Conservation (phyloP, 2,329 filamentous ascomycete genomes). For the Berkeleyomyces rouxiae region DNA sequence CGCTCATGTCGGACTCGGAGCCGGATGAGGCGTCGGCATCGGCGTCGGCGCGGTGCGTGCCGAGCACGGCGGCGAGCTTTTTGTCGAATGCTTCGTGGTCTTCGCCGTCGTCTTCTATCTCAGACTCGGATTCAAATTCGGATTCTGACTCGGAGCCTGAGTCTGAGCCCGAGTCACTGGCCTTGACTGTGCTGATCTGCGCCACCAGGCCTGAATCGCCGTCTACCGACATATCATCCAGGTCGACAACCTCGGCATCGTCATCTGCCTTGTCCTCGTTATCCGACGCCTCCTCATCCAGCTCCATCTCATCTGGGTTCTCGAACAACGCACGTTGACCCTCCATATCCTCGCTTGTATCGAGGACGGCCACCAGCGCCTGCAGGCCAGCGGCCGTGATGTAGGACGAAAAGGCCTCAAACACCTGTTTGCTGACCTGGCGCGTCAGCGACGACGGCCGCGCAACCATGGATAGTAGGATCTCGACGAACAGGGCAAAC, state of each 20-base stretch:
- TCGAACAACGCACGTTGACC: constrained; percentile 80
- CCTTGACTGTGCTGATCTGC: constrained; percentile 19
- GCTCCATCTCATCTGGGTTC: constrained; percentile 33
- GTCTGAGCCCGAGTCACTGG: constrained; percentile 24
- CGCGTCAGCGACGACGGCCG: constrained; percentile 72
- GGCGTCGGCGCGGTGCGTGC: constrained; percentile 49
- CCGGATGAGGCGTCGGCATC: constrained; percentile 39
- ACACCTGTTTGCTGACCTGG: constrained; percentile 76
- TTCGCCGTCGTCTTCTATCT: constrained; percentile 27
- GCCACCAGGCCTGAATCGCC: constrained; percentile 22
- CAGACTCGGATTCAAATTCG: constrained; percentile 28
- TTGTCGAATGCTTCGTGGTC: constrained; percentile 44
- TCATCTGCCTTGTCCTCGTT: background rate
- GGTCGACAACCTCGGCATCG: constrained; percentile 29
- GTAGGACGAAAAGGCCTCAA: constrained; percentile 61
- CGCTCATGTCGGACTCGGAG: constrained; percentile 71
- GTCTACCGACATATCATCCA: constrained; percentile 31
- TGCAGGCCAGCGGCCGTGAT: constrained; percentile 59
- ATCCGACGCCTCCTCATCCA: constrained; percentile 5
- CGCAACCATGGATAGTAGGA: constrained; percentile 76
- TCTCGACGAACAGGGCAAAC: constrained; percentile 56
- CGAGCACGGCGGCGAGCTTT: constrained; percentile 61
- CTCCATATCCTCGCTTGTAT: constrained; percentile 61
- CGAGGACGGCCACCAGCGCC: constrained; percentile 48
- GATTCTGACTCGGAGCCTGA: constrained; percentile 27